Base-by-base conservation (phyloP, 1,284 basidiomycete genomes). In the Cutaneotrichosporon cyanovorans region DNA sequence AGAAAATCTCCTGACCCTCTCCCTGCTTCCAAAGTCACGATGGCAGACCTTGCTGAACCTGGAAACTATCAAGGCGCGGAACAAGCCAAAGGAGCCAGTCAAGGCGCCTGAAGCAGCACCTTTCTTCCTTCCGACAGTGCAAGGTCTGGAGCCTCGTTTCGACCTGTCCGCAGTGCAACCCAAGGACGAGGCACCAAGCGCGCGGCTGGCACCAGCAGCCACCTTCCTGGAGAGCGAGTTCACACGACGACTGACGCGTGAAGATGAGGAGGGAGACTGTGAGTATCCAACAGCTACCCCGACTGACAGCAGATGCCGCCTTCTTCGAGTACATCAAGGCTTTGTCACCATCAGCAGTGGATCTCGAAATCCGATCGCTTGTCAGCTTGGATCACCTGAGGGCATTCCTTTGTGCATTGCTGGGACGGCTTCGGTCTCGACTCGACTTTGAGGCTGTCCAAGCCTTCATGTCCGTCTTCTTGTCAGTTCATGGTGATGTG, bases 41-140 rank as follows among this genome's bases (percentile, higher is more conserved):
- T 99, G 95, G 95, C 88, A 95, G 71, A 93, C 95, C 0, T 74
- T 99, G 18, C 77, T 99, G 48, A 96, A 97, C 64, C 77, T 99
- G 30, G 95, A 98, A 59, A 83, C 90, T 31, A 97, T 98, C 61
- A 86, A 90, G 83, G 84, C 85, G 78, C 83, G 92, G 39, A 97
- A 98, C 69, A 95, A 93, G 76, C 92, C 95, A 8, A 92, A 86
- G 70, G 91, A 96, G 57, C 79, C 90, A 0, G 90, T 90, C 4
- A 96, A 97, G 72, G 87, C 84, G 32, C 89, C 90, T 3, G 91
- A 96, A 72, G 80, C 87, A 52, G 93, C 91, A 1, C 95, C 95
- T 0, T 99, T 99, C 77, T 99, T 98, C 77, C 74, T 99, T 15
- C 91, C 91, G 8, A 89, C 88, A 1, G 73, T 96, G 3, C 79